Base-by-base conservation (phyloP, 768 basidiomycete species). In the Pleurotus salmoneostramineus region DNA sequence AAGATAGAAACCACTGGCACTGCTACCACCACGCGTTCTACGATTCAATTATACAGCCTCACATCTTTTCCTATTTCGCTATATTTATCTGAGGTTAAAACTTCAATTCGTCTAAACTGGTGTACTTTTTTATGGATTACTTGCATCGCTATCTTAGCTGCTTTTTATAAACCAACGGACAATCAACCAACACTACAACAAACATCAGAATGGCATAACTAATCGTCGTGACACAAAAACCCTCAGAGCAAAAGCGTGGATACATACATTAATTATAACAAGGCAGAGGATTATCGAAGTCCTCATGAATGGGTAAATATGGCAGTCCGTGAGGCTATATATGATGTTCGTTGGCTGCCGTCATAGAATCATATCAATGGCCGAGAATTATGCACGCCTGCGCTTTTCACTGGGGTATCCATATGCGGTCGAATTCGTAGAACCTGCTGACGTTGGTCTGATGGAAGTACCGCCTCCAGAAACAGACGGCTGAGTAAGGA, bases 81-180 rank as follows among this genome's bases (percentile, higher is more conserved):
- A 12, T 55, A 55, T 55, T 31, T 55, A 55, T 52, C 17, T 21
- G 5, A 27, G 21, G 21, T 21, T 17, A 51, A 43, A 17, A 10
- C n/a, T 33, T 15, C 27, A 31, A 12, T 51, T 51, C 50, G 33
- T 51, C 15, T 52, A 15, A 55, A 31, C 36, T 55, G n/a, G 17
- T 55, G 52, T 55, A 55, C 52, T 55, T n/a, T 55, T 45, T 43
- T 42, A 15, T 32, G 52, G 21, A 43, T 40, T 43, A 31, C 48
- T 55, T 27, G 21, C 21, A 27, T 27, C 40, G 52, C 52, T 55
- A 55, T 55, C 52, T n/a, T 55, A 55, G 36, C 37, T 17, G 17
- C 8, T 49, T 11, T 49, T 49, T 8, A 27, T 27, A 27, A 27
- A 27, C 21, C 21, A 27, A 27, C 21, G 21, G 21, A 27, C 21